Evolutionary conservation across 1,139 yeast species (phyloP), one percentile per base, ranked within the genome.

Genomic region (Sugiyamaella pinicola): DNA sequence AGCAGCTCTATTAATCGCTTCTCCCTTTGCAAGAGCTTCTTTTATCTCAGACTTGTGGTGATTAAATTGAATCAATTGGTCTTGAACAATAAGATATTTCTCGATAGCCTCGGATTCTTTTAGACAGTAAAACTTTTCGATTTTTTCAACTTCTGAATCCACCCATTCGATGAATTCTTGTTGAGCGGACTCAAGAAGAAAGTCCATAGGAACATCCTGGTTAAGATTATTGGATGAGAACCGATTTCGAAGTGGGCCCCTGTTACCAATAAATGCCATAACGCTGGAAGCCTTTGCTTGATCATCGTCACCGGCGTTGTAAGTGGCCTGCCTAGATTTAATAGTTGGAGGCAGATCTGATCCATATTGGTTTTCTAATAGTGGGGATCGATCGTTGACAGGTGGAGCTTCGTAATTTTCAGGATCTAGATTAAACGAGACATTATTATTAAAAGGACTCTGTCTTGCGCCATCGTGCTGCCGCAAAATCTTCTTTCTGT

Each of bases 41-140:
- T 13, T 50, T 18, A 29, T 31, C n/a, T 40, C 45, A 12, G 24
- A 21, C 15, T 35, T 39, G 60, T 85, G 91, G 44, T 81, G 83
- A 51, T 81, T 74, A 55, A 87, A 65, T 57, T 82, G 84, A 57
- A 78, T 78, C 44, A 88, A 66, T 65, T 87, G 96, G 59, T 82
- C 87, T 61, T 85, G 87, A 19, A 88, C 66, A 8, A 84, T 66
- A 13, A 82, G 69, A 60, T 80, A 84, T 56, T 91, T 73, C 53
- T 81, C 81, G 45, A 82, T 76, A 0, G 79, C 82, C 39, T 82
- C 85, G 29, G 74, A 74, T 62, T 87, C 95, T 61, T 78, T 82
- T 41, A 77, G 81, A 43, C 67, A 71, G 66, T 78, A 87, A 64
- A 87, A 87, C 0, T 41, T 53, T 47, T 86, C 83, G 9, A 87